Conservation (phyloP, 176 grass and related monocot genomes). For the sorghum (Sorghum bicolor) region Sorghum_bicolor_NCBIv3 NC_012876.2:2874001-2874500, state of each 20-base stretch:
- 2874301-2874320: background rate
- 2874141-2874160: constrained; percentile 19
- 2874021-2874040: constrained; percentile 92
- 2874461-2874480: background rate
- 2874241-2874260: constrained; percentile 47
- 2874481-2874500: background rate
- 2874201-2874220: constrained; percentile 91
- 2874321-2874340: constrained; percentile 10
- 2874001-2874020: constrained; percentile 57
- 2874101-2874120: background rate
- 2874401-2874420: constrained; percentile 93
- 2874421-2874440: constrained; percentile 4
- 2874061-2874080: constrained; percentile 96
- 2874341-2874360: constrained; percentile 68
- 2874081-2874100: constrained; percentile 94
- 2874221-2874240: constrained; percentile 97
- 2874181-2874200: constrained; percentile 98
- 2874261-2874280: constrained; percentile 2
- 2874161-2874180: constrained; percentile 96
- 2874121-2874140: constrained; percentile 1
- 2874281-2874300: background rate
- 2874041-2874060: constrained; percentile 94
- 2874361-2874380: constrained; percentile 95
- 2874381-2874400: constrained; percentile 98
- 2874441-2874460: constrained; percentile 1